A percentile compares a stretch with the other conserved stretches of the same genome.
phyloP scores from a whole-genome alignment of 2,329 filamentous ascomycete genomes.

The Cryphonectria carpinicola region DNA sequence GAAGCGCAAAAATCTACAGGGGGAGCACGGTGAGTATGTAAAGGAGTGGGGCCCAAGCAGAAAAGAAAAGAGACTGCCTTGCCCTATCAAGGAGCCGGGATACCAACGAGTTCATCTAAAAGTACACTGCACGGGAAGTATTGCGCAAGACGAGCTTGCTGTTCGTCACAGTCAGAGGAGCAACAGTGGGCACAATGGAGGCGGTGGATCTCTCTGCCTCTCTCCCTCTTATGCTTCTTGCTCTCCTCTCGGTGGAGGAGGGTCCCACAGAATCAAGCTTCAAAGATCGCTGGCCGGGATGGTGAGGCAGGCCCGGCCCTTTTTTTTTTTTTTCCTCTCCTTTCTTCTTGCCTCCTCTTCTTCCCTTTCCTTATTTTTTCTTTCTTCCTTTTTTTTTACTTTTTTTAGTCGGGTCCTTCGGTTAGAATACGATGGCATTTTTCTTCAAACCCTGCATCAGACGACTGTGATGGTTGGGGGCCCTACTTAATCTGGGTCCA shows the following conservation, averaged over 20 bases:
- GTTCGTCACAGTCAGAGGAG: background rate
- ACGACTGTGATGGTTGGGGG: background rate
- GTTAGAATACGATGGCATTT: background rate
- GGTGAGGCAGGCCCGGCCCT: background rate
- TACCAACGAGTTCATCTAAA: background rate
- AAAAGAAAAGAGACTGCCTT: background rate
- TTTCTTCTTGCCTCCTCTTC: background rate
- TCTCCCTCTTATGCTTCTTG: background rate
- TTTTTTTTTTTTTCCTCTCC: background rate
- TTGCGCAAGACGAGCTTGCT: background rate
- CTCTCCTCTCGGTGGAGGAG: background rate
- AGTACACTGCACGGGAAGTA: background rate
- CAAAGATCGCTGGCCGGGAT: background rate
- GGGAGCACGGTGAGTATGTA: background rate
- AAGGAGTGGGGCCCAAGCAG: background rate
- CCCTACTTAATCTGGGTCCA: background rate
- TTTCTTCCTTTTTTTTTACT: too few species aligned
- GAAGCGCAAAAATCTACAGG: background rate
- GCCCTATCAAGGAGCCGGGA: background rate
- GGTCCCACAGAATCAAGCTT: background rate
- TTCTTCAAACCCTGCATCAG: background rate
- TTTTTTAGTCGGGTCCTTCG: background rate
- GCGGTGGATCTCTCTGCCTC: background rate
- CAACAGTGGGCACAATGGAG: background rate
- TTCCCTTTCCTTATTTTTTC: background rate